Conservation (phyloP, 371 early-diverging fungal species). For the Mortierella sp. region DNA sequence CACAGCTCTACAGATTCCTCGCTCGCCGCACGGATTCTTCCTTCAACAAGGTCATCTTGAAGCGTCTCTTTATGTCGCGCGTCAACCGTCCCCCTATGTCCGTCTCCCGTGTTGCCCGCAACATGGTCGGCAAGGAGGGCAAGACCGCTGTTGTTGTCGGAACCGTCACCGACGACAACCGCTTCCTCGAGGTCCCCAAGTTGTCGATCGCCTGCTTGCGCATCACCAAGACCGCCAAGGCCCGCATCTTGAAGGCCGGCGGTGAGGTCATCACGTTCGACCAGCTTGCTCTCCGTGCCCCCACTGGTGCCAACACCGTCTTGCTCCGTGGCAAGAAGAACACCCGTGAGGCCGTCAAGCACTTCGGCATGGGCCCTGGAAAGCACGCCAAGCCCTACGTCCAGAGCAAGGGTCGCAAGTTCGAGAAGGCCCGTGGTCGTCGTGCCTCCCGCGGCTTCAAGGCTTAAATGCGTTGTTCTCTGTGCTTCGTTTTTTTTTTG, state of each 20-base stretch:
- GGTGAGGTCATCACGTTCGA: slow-evolving; percentile 98
- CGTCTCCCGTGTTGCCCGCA: slow-evolving; percentile 86
- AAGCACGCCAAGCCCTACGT: slow-evolving; percentile 94
- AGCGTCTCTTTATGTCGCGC: slow-evolving; percentile 98
- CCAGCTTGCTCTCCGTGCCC: slow-evolving; percentile 97
- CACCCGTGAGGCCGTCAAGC: slow-evolving; percentile 96
- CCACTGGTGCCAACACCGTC: slow-evolving; percentile 95
- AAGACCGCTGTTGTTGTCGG: slow-evolving; percentile 95
- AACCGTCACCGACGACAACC: slow-evolving; percentile 96
- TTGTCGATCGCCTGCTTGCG: slow-evolving; percentile 95
- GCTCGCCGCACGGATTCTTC: slow-evolving; percentile 97
- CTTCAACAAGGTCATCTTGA: slow-evolving; percentile 98
- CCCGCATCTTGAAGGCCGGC: slow-evolving; percentile 97
- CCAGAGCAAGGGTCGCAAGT: slow-evolving; percentile 99
- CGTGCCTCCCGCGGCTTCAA: slow-evolving; percentile 96
- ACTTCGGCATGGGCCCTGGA: slow-evolving; percentile 92
- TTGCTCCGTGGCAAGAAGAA: slow-evolving; percentile 94
- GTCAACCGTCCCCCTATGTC: slow-evolving; percentile 97
- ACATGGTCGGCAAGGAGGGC: slow-evolving; percentile 73
- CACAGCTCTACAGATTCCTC: slow-evolving; percentile 96
- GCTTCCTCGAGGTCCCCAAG: slow-evolving; percentile 95
- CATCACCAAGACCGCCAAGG: slow-evolving; percentile 95
- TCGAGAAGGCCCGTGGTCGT: slow-evolving; percentile 99
- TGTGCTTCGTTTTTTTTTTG: slow-evolving; percentile 1
- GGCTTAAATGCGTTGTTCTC: slow-evolving; percentile 64